Percentiles rank a stretch among this genome's conserved stretches.
phyloP scores from a whole-genome alignment of 208 protist genomes.

The Ichthyophonus hoferi region DNA sequence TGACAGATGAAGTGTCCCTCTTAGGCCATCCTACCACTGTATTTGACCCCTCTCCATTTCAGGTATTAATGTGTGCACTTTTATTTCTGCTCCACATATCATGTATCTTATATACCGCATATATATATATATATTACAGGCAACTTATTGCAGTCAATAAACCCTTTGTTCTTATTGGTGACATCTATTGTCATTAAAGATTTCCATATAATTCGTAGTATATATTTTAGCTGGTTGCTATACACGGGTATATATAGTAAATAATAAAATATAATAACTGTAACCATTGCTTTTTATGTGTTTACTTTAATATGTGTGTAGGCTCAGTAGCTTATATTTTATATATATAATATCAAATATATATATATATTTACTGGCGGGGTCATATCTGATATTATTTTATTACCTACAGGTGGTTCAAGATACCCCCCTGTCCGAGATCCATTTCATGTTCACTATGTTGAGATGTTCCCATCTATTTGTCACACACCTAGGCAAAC shows the following conservation, averaged over 20 bases:
- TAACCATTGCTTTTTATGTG: neutral
- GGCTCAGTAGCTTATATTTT: neutral
- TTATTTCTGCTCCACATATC: no score
- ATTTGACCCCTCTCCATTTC: neutral
- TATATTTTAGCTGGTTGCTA: no score
- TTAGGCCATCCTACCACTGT: neutral
- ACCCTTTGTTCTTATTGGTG: no score
- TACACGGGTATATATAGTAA: neutral
- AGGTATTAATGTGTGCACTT: no score
- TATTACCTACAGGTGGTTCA: slow-evolving; percentile 8
- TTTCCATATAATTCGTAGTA: no score
- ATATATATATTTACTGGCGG: neutral
- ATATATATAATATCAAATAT: neutral
- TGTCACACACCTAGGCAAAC: neutral
- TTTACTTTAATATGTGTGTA: neutral
- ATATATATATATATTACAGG: no score
- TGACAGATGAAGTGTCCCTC: neutral
- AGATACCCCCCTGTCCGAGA: slow-evolving; percentile 3
- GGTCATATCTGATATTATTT: neutral
- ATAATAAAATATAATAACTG: neutral
- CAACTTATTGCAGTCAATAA: no score
- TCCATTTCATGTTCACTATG: slow-evolving; percentile 31
- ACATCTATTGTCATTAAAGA: no score
- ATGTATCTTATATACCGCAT: no score
- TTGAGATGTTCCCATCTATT: slow-evolving; percentile 22